A percentile compares a stretch with the other conserved stretches of the same genome.
Conservation (phyloP, 2,329 filamentous ascomycete species). For the Setomelanomma holmii region DNA sequence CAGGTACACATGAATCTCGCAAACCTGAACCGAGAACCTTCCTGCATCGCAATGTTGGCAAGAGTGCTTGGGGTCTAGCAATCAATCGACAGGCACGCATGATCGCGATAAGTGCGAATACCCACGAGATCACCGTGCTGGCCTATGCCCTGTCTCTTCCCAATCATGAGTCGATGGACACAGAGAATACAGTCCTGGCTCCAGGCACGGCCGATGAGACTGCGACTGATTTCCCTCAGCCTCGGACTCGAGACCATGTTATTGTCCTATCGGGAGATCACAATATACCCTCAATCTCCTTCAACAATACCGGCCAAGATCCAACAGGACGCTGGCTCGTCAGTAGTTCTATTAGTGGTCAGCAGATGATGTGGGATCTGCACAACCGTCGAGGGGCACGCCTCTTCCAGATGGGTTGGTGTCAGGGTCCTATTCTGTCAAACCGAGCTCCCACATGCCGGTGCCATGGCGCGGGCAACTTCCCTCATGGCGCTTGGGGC, state of each 20-base stretch:
- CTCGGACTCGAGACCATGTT: conserved; percentile 33
- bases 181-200: neutral
- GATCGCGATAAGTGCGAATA: conserved; percentile 86
- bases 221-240: conserved; percentile 28
- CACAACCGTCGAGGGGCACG: conserved; percentile 22
- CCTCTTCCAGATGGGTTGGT: conserved; percentile 34
- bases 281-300: conserved; percentile 66
- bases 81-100: conserved; percentile 82
- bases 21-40: conserved; percentile 57
- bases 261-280: conserved; percentile 27
- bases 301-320: conserved; percentile 65
- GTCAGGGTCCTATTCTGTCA: conserved; percentile 5
- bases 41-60: conserved; percentile 77
- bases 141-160: conserved; percentile 60
- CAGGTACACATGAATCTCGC: neutral
- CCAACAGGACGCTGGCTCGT: conserved; percentile 63
- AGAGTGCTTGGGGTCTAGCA: conserved; percentile 87
- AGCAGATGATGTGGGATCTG: conserved; percentile 57
- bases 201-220: neutral
- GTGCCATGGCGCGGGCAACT: conserved; percentile 14
- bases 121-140: conserved; percentile 63
- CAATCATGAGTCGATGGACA: neutral
- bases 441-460: conserved; percentile 17
- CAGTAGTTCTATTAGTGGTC: conserved; percentile 63
- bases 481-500: conserved; percentile 38